phyloP scores from a whole-genome alignment of 2,329 filamentous ascomycete genomes.

The Penicillium sp. region DNA sequence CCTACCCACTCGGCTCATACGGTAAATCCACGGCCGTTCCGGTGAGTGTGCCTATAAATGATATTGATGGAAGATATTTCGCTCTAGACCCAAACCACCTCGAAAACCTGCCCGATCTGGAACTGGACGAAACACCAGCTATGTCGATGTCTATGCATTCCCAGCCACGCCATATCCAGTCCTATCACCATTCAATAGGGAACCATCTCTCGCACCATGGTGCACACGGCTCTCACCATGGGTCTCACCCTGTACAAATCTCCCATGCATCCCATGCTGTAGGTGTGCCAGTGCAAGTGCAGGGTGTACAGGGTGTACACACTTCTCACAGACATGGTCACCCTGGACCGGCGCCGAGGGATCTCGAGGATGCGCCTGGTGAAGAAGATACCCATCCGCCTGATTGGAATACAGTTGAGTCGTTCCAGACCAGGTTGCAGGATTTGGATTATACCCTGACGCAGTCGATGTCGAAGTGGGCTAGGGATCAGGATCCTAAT shows the following conservation, averaged over 20 bases:
- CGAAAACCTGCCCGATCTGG: conserved; percentile 25
- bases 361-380: conserved; percentile 12
- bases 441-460: conserved; percentile 17
- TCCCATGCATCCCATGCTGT: no score
- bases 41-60: conserved; percentile 7
- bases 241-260: no score
- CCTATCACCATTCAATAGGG: conserved; percentile 14
- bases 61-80: conserved; percentile 9
- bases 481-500: conserved; percentile 21
- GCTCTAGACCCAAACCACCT: conserved; percentile 25
- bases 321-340: not conserved
- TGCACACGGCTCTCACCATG: not conserved
- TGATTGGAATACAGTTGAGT: conserved; percentile 23
- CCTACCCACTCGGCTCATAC: conserved; percentile 9
- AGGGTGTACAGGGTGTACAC: not conserved
- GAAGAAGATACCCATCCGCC: conserved; percentile 11
- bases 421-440: conserved; percentile 21
- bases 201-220: not conserved
- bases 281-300: not conserved
- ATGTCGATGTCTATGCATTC: conserved; percentile 20
- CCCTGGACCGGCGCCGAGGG: not conserved
- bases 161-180: conserved; percentile 1
- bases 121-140: conserved; percentile 26
- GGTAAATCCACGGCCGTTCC: conserved; percentile 5
- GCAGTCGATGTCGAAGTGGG: conserved; percentile 24